Base-by-base conservation (phyloP, 2,329 filamentous ascomycete species). In the Teratosphaeria viscida region DNA sequence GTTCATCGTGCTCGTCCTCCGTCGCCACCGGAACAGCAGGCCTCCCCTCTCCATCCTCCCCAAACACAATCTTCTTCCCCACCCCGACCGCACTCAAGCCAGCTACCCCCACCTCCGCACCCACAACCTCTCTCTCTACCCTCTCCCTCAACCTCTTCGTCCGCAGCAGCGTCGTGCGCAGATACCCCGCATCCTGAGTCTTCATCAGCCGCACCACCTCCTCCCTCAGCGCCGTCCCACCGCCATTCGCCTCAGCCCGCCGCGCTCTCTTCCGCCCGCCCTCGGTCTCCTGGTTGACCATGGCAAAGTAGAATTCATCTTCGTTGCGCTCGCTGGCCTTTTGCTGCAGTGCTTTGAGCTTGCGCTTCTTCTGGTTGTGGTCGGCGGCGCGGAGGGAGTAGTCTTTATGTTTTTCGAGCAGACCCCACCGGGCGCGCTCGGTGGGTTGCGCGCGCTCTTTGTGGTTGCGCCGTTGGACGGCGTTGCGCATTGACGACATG, bases 371-470 rank as follows among this genome's bases (percentile, higher is more conserved):
- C 58, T 74, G 70, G 66, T 84, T 83, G 76, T 85, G 84, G 74
- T 86, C 84, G 71, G 79, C 77, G 19, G 84, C 84, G 57, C 84
- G 83, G 60, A 86, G 81, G 61, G 82, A 81, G 76, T 87, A 87
- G 74, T 87, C 84, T 78, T 96, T 96, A 81, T 94, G 89, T 78
- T 99, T 97, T 75, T 97, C 94, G 62, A 97, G 85, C 26, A 97
- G 83, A 64, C 94, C 94, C 76, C 91, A 90, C 78, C 90, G 90
- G 65, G 86, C 79, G 57, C 94, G 89, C 72, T 92, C 89, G 64
- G 84, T 76, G 49, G 92, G 89, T 74, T 97, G 94, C 39, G 89
- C 89, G 68, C 94, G 87, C 81, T 97, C 94, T 67, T 87, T 84
- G 76, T 97, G 92, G 66, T 90, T 87, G 71, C 90, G 90, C 75